Conservation (phyloP, 1,284 basidiomycete genomes). For the Ceratorhiza oryzae-sativae region DNA sequence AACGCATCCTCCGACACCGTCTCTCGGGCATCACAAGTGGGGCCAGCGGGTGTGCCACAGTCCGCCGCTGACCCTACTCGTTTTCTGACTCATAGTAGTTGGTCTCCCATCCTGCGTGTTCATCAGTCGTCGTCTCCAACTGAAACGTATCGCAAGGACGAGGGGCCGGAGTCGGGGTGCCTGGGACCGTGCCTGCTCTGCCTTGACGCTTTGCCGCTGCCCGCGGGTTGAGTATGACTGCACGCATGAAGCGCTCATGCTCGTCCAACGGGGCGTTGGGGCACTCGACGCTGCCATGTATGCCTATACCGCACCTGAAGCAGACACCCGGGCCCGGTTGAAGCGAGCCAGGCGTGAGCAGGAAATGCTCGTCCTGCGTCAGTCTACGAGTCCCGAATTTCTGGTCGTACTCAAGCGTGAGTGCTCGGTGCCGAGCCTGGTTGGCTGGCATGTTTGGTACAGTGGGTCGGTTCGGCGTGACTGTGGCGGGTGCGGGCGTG, state of each 20-base stretch:
- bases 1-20: neutral
- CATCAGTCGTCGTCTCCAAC: neutral
- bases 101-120: conserved; percentile 4
- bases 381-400: neutral
- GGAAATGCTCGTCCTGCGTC: neutral
- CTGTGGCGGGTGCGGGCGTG: neutral
- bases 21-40: neutral
- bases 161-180: conserved; percentile 1
- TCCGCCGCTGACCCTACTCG: conserved; percentile 7
- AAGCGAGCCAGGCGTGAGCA: neutral
- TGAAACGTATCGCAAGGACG: neutral
- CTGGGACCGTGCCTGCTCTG: neutral
- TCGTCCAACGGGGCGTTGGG: conserved; percentile 8
- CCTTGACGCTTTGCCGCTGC: neutral
- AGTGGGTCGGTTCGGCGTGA: neutral
- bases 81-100: conserved; percentile 18
- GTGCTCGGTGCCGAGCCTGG: neutral
- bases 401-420: neutral
- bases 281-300: conserved; percentile 1
- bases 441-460: neutral
- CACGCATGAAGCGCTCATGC: neutral
- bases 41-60: conserved; percentile 16
- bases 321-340: neutral
- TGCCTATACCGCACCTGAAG: neutral
- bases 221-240: neutral